A percentile compares a stretch with the other conserved stretches of the same genome.
Evolutionary conservation across 176 grass and related monocot genomes (phyloP).

Genomic region (Oryza glumipatula): DNA sequence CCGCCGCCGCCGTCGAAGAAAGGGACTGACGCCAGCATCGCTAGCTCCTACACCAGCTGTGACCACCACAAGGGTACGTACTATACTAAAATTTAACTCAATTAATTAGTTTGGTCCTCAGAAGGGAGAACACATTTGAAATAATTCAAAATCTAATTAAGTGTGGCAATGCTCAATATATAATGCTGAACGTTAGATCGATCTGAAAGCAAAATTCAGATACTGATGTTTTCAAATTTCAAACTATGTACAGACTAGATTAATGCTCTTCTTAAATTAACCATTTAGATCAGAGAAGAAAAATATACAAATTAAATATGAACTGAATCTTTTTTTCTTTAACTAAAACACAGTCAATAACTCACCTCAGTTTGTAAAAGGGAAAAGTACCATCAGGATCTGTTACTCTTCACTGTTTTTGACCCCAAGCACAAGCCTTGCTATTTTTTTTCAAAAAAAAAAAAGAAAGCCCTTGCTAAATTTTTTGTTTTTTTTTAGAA

Average conservation of each 20-base stretch:
- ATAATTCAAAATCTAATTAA: not conserved
- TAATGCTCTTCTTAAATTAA: not conserved
- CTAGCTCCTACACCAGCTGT: conserved; percentile 20
- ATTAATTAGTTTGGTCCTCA: not conserved
- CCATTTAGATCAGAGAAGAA: no score
- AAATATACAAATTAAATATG: no score
- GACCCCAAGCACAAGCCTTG: not conserved
- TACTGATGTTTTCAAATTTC: not conserved
- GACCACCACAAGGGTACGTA: conserved; percentile 47
- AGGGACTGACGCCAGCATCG: conserved; percentile 12
- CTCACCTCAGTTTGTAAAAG: not conserved
- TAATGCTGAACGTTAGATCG: not conserved
- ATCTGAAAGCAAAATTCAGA: not conserved
- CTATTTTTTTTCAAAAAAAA: not conserved
- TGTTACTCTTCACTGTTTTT: not conserved
- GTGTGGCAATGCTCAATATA: no score
- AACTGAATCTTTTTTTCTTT: not conserved
- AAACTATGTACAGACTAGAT: not conserved
- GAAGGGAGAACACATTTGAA: not conserved
- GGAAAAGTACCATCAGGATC: not conserved
- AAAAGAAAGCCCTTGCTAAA: no score
- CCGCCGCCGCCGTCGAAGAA: conserved; percentile 34
- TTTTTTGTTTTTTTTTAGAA: no score
- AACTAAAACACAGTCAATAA: not conserved
- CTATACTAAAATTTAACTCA: not conserved